These are phyloP conservation scores for Dillenia turbinata DNA, from an alignment of 164 flowering plant genomes.

Conservation along the genomic window DNA sequence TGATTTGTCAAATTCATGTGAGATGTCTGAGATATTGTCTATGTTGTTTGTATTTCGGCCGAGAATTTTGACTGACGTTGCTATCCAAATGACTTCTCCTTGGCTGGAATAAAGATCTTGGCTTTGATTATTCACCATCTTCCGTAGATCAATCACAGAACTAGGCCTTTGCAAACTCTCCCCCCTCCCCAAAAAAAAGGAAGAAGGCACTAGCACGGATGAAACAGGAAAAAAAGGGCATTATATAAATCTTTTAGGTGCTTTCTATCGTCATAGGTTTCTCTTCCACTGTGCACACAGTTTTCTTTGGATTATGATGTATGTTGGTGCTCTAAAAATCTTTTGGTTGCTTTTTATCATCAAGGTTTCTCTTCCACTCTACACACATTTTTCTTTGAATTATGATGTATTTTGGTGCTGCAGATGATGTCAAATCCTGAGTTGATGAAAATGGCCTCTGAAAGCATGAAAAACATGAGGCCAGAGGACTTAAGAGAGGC, in stretches of 20 bases:
- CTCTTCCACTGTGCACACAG: neutral
- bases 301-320: conserved; percentile 1
- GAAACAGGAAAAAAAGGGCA: no score
- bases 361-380: neutral
- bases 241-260: neutral
- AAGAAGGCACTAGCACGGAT: no score
- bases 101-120: no score
- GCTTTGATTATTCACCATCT: no score
- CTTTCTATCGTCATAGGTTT: neutral
- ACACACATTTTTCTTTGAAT: neutral
- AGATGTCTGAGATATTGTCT: neutral
- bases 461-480: conserved; percentile 83
- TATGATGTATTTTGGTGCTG: conserved; percentile 10
- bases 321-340: conserved; percentile 7
- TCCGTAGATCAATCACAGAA: no score
- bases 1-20: neutral
- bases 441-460: conserved; percentile 80
- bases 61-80: neutral
- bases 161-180: no score
- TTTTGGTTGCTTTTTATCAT: neutral
- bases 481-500: conserved; percentile 81
- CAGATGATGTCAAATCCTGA: conserved; percentile 99
- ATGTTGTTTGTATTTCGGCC: neutral
- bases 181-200: no score
- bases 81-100: no score